Base-by-base conservation (phyloP, 495 filamentous ascomycete species). In the Mytilinidion resinicola region DNA sequence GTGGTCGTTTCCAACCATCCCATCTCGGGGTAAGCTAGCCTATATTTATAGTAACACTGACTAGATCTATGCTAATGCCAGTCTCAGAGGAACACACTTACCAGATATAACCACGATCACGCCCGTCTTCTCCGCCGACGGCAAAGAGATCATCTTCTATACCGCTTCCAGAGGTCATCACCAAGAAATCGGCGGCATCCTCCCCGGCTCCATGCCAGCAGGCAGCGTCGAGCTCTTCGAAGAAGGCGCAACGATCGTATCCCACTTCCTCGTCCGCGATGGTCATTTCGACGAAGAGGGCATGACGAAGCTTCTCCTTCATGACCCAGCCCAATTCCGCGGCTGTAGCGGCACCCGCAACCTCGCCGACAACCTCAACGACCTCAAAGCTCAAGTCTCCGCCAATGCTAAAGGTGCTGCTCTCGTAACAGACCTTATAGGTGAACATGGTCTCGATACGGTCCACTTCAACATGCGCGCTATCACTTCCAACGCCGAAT, bases 381-480 rank as follows among this genome's bases (percentile, higher is more conserved):
- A 73, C 47, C 47, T 73, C 11, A 69, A 69, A 47, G 70, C 70
- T 14, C 67, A 70, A 48, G 59, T 73, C 9, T 67, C 69, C n/a
- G 69, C 70, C 12, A 73, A 73, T 55, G 51, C 51, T 8, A 70
- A 70, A 55, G 70, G 70, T 3, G 62, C 61, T 9, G 62, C 51
- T 14, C 65, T 73, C 10, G 59, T 72, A 21, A 36, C 59, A 15
- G 57, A 47, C 12, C 55, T 72, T 12, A 67, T 69, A 17, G 38
- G 49, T 1, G 70, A 72, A 54, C 60, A 66, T 17, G 59, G 62
- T n/a, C 60, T 67, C 7, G 30, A 56, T 11, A 59, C 55, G 4
- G 46, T 62, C 6, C 51, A 69, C 52, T 63, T 67, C 41, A 71
- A 72, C 41, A 72, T 68, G 65, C 53, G 66, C 30, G 67, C 62